Evolutionary conservation across 805 yeast genomes (phyloP), one percentile per base, ranked within the genome.

Genomic region (Hanseniaspora osmophila): DNA sequence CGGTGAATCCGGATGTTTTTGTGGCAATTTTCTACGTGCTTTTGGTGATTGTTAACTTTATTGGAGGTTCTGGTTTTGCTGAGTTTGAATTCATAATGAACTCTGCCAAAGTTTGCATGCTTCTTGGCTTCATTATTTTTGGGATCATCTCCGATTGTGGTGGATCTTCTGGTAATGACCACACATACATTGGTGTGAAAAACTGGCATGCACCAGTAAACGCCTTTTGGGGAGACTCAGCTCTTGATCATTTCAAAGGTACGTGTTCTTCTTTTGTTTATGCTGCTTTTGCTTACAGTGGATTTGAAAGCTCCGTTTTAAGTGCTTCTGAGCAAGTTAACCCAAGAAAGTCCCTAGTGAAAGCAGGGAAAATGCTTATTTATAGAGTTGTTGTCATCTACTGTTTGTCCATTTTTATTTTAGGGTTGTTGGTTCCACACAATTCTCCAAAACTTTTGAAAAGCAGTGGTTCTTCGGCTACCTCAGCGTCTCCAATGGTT

Each of bases 401-500:
- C 67, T 52, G 75, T 45, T 60, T 68, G 30, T 69, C 78, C 33
- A 71, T 71, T 41, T 69, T 74, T 50, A 64, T 74, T 49, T 58
- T 77, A 47, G 80, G 81, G 45, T 69, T 74, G 67, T 67, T 77
- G 54, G 81, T 75, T 45, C 70, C 77, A 16, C 69, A 71, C 45
- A 66, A 66, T 46, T 75, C 74, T 54, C 35, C 73, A 52, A 53
- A 52, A 41, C 74, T 74, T 15, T 61, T 73, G 52, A 22, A 22
- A 7, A 67, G 64, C n/a, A 63, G 66, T 33, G 80, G 78, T 52
- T 63, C 65, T 39, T 53, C 66, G n/a, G 75, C 77, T 50, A 82
- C 82, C 22, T 70, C 78, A 30, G 78, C 80, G 15, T 76, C 81
- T 30, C 83, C 84, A 2, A 78, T 76, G 51, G 82, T 78, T 46